Evolutionary conservation across 2,329 filamentous ascomycete genomes (phyloP), one percentile per base, ranked within the genome.

Genomic region (Cladosporium sp.): DNA sequence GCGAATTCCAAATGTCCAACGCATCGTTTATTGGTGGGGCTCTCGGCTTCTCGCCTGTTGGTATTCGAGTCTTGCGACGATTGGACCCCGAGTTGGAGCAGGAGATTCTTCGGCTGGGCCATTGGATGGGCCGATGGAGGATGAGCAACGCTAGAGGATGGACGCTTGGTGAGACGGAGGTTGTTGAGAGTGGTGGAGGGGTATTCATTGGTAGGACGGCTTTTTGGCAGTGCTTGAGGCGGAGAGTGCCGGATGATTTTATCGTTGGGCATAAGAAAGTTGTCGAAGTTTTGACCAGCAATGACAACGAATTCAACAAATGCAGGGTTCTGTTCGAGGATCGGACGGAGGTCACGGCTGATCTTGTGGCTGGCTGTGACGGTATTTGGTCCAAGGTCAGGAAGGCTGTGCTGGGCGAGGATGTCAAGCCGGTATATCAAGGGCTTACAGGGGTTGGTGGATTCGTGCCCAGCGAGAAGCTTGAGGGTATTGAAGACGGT

Each of bases 391-490:
- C 51, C 22, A 34, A 35, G 12, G 54, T 63, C 8, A 61, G 62
- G 42, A 68, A 59, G 35, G 70, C 70, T 0, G 60, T 79, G 20
- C 76, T 78, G 49, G 66, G 66, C 0, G 66, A 69, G 10, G 60
- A 58, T 1, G 61, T 66, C 37, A 64, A 69, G 20, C 70, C 73
- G 42, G 61, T 65, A 2, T 76, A 71, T 61, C 69, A 72, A 2
- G 74, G 74, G 17, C 65, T 77, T 13, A 71, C 74, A 3, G 76
- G 78, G 9, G 70, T 80, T n/a, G 77, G 78, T 19, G 76, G 77
- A 12, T 78, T 79, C 58, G 60, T 78, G 25, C 66, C 71, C n/a
- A 59, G 64, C 8, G 60, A 68, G 0, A 56, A 77, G 34, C 68
- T 73, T 15, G 58, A 68, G 13, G 60, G 61, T 10, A 62, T 70